Base-by-base conservation (phyloP, 441 rosid genomes). In the Croton setiger region DNA sequence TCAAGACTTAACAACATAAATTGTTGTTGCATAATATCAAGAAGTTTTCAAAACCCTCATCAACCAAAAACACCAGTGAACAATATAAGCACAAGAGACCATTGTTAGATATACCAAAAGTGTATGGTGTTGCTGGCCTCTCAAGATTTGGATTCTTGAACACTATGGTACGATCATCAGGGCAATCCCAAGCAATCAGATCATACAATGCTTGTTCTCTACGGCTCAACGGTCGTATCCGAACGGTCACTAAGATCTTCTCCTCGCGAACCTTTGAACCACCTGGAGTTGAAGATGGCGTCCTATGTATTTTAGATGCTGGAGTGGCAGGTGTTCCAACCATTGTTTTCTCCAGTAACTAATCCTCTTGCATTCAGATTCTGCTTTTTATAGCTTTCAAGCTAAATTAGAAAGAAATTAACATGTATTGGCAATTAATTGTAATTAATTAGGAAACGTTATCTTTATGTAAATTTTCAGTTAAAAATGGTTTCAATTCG, bases 171-270 rank as follows among this genome's bases (percentile, higher is more conserved):
- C 78, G 84, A 66, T 73, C 87, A 76, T 94, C 90, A 12, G 84
- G 82, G 72, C 91, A 91, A 59, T 91, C 97, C 98, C 97, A 94
- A 14, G 98, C 96, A 57, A 94, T 78, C 70, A 94, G 96, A 78
- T 91, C 97, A 66, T 91, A 94, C 75, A 88, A 65, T 7, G 96
- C 90, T 71, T 86, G 98, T 72, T 94, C 98, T 77, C 83, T 86
- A 77, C 90, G 76, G 78, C 79, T 92, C 72, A 94, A 70, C 5
- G 97, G 97, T 84, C 99, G 83, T 56, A 92, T 74, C 67, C 97
- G 78, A 21, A 91, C 96, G 0, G 97, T 91, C 14, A 94, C 99
- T 68, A 87, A 72, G 70, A 94, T 94, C 78, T 87, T 94, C 85
- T 91, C 99, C 79, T 94, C 99, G 4, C 85, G 82, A 51, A 64